Evolutionary conservation across 352 stramenopile genomes (phyloP).

Genomic region (Achlya hypogyna): DNA sequence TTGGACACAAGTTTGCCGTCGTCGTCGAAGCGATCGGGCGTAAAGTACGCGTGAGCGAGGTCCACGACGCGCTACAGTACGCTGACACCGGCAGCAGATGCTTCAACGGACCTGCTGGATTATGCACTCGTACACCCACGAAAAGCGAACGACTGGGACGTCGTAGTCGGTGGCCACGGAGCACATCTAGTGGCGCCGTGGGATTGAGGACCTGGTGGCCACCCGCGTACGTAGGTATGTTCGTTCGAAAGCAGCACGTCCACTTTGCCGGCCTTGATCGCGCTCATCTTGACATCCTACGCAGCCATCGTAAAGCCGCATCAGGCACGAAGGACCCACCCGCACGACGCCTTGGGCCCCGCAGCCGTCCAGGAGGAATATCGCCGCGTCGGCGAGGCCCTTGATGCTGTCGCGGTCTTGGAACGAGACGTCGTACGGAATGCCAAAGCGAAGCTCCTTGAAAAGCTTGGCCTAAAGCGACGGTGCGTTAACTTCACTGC

Average conservation of each 20-base stretch:
- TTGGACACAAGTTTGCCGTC: background rate
- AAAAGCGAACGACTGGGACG: conserved; percentile 48
- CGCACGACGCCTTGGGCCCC: conserved; percentile 49
- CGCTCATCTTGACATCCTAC: conserved; percentile 37
- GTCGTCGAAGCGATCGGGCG: conserved; percentile 29
- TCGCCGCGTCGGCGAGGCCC: conserved; percentile 32
- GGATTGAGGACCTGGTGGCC: background rate
- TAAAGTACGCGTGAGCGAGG: conserved; percentile 31
- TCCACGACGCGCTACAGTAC: conserved; percentile 37
- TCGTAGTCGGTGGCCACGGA: conserved; percentile 24
- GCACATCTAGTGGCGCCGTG: background rate
- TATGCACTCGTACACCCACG: conserved; percentile 75
- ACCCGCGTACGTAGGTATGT: conserved; percentile 45
- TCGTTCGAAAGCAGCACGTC: conserved; percentile 64
- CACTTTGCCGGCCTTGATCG: conserved; percentile 24
- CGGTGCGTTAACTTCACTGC: too few species aligned
- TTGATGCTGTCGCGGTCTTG: conserved; percentile 28
- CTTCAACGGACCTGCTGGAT: conserved; percentile 49
- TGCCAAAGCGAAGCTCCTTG: conserved; percentile 45
- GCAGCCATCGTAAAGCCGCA: background rate
- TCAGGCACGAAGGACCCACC: too few species aligned
- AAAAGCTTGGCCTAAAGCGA: conserved; percentile 44
- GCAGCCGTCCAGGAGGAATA: conserved; percentile 54
- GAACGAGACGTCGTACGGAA: conserved; percentile 40
- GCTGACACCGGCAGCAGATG: background rate